Evolutionary conservation across 1,284 basidiomycete genomes (phyloP), one percentile per base, ranked within the genome.

Genomic region (Fomitopsis betulina): DNA sequence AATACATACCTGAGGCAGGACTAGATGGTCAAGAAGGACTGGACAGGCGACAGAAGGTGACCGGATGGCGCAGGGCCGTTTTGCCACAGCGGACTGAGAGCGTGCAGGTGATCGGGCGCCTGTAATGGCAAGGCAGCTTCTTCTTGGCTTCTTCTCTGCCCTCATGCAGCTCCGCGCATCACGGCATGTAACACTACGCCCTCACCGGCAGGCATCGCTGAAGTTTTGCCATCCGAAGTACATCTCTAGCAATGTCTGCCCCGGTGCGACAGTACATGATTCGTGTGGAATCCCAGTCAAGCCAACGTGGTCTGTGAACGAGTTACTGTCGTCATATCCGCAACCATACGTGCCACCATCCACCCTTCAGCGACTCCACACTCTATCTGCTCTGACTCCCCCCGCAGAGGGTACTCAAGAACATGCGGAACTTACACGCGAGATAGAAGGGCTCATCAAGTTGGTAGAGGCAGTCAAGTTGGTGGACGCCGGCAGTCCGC

Each of bases 381-480:
- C 82, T 45, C 79, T 91, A 38, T 85, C 90, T 52, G 90, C 89
- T 21, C 77, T 93, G 35, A 68, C 79, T 25, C 82, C 87, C 5
- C 90, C 89, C 0, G 67, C 73, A 38, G 75, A 83, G 60, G 81
- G 78, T 42, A 82, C 86, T 0, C 63, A 67, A 5, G 80, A 83
- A 59, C 79, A 84, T 62, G 65, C 67, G 5, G 67, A 71, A 21
- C 70, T 87, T 40, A 83, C 82, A 57, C 60, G 62, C 32, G 85
- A 89, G 60, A 72, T 93, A 62, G 85, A 87, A 64, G 85, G 86
- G 55, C 78, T 93, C 45, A 75, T 91, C 58, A 82, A 79, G 62
- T 75, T 93, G 7, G 89, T 93, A 10, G 89, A 92, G 67, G 89
- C 89, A 5, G 89, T 91, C 55, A 87, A 82, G 68, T 69, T 88